These are phyloP conservation scores for Nephelium lappaceum DNA, from an alignment of 345 rosid genomes.

Conservation along the genomic window DNA sequence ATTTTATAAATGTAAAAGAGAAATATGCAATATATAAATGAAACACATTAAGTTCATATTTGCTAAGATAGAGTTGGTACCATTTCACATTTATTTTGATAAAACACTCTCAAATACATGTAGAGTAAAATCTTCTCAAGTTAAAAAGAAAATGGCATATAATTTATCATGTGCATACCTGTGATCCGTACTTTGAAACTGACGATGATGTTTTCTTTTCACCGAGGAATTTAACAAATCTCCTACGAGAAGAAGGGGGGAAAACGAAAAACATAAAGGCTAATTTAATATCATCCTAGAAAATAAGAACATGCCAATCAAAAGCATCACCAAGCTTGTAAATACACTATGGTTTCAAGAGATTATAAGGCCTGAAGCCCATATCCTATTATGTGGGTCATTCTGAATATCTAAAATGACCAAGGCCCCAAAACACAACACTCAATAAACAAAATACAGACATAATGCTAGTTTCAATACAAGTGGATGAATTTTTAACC, in stretches of 20 bases:
- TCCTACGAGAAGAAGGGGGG: constrained; percentile 49
- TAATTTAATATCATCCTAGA: constrained; percentile 7
- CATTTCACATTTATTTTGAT: not conserved
- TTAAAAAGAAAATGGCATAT: not conserved
- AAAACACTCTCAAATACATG: not conserved
- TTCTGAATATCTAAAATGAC: too few relatives aligned
- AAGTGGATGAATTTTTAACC: not conserved
- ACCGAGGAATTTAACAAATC: constrained; percentile 78
- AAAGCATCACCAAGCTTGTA: constrained; percentile 5
- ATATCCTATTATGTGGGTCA: too few relatives aligned
- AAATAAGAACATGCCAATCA: constrained; percentile 1
- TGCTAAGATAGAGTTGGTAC: not conserved
- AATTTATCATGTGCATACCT: constrained; percentile 45
- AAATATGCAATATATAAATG: not conserved
- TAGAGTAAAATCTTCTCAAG: not conserved
- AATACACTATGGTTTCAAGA: not conserved
- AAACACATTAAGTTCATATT: not conserved
- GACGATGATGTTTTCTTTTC: constrained; percentile 73
- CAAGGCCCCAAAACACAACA: not conserved
- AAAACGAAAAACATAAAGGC: constrained; percentile 18
- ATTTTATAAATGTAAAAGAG: not conserved
- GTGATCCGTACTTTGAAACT: constrained; percentile 76
- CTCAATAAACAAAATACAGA: not conserved
- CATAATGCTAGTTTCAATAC: not conserved
- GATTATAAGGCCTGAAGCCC: not conserved